Evolutionary conservation across 768 basidiomycete species (phyloP).

Genomic region (Hortiboletus campestris): DNA sequence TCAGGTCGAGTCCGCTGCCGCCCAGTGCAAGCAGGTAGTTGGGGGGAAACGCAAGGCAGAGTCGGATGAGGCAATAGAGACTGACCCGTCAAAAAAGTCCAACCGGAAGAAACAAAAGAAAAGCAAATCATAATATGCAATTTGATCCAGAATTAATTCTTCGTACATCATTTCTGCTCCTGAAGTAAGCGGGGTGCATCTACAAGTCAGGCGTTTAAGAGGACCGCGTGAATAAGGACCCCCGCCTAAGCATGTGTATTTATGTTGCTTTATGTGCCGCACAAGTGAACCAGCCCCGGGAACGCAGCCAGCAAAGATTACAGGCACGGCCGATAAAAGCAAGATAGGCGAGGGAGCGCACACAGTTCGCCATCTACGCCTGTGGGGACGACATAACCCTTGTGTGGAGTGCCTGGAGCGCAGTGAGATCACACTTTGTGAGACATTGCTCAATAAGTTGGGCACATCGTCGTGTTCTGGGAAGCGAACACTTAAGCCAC

Average conservation of each 20-base stretch:
- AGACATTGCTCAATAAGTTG: conserved; percentile 29
- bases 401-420: conserved; percentile 23
- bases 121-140: conserved; percentile 24
- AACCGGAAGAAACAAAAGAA: conserved; percentile 49
- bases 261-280: neutral
- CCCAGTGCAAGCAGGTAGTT: conserved; percentile 4
- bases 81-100: conserved; percentile 35
- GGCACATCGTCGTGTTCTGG: conserved; percentile 30
- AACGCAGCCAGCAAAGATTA: too few species aligned
- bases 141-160: neutral
- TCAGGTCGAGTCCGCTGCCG: conserved; percentile 46
- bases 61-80: conserved; percentile 24
- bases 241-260: neutral
- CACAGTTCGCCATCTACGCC: conserved; percentile 1
- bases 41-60: conserved; percentile 40
- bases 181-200: neutral
- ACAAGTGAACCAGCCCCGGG: neutral
- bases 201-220: neutral
- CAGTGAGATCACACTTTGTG: conserved; percentile 12
- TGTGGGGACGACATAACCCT: conserved; percentile 7
- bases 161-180: neutral
- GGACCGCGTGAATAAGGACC: neutral
- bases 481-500: neutral
- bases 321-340: neutral
- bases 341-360: neutral